A percentile compares a stretch with the other conserved stretches of the same genome.
These are phyloP conservation scores for Cladophialophora bantiana DNA, from an alignment of 2,329 filamentous ascomycete species.

Conservation along the genomic window DNA sequence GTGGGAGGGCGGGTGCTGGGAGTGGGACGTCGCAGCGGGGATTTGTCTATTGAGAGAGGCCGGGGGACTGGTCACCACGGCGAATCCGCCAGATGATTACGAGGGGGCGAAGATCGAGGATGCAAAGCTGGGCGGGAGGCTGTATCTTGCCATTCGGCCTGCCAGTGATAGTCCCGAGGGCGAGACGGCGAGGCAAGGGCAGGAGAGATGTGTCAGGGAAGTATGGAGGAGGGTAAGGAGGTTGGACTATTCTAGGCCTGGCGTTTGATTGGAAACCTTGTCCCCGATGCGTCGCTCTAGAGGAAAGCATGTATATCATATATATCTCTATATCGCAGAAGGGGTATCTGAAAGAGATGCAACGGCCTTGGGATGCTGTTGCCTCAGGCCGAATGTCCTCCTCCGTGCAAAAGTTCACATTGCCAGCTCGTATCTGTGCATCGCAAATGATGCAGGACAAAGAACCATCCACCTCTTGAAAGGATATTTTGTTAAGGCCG, in stretches of 20 bases:
- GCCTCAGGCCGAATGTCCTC: too few species aligned
- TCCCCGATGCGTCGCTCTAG: not conserved
- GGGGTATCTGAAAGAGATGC: not conserved
- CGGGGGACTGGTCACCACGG: conserved; percentile 75
- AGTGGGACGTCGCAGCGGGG: conserved; percentile 81
- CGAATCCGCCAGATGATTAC: conserved; percentile 70
- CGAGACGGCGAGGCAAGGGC: conserved; percentile 70
- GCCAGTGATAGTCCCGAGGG: conserved; percentile 63
- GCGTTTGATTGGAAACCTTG: conserved; percentile 2
- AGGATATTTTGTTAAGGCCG: not conserved
- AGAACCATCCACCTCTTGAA: not conserved
- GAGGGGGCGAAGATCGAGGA: conserved; percentile 56
- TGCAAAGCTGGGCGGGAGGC: conserved; percentile 68
- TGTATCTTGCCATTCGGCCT: conserved; percentile 76
- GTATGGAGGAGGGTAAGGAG: conserved; percentile 73
- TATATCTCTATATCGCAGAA: not conserved
- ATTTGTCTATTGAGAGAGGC: conserved; percentile 76
- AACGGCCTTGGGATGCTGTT: not conserved
- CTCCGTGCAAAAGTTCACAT: not conserved
- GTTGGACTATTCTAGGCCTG: conserved; percentile 71
- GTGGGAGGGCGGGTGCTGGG: conserved; percentile 85
- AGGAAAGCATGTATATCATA: not conserved
- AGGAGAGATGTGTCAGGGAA: conserved; percentile 74
- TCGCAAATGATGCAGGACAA: not conserved
- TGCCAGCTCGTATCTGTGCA: not conserved